Evolutionary conservation across 371 early-diverging fungal genomes (phyloP).

Genomic region (Mucor lusitanicus): DNA sequence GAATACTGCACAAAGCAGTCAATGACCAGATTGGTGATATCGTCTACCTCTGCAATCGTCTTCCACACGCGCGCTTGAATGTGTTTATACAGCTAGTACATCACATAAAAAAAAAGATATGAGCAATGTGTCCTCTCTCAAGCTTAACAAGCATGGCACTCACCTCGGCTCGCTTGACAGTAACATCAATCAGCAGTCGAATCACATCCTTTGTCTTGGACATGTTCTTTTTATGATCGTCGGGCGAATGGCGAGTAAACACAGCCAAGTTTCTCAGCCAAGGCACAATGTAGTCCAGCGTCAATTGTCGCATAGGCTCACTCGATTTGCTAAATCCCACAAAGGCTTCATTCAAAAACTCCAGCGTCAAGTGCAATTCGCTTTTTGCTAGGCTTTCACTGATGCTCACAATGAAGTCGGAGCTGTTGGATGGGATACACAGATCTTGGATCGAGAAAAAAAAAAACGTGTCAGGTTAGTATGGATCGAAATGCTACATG

Average conservation of each 20-base stretch:
- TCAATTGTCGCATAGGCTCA: constrained; percentile 72
- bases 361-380: constrained; percentile 82
- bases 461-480: background rate
- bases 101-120: no score
- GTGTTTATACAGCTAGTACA: constrained; percentile 73
- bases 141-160: background rate
- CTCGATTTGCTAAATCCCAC: constrained; percentile 79
- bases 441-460: constrained; percentile 57
- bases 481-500: background rate
- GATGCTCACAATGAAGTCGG: constrained; percentile 77
- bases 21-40: constrained; percentile 75
- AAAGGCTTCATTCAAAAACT: constrained; percentile 86
- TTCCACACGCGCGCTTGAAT: constrained; percentile 87
- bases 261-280: constrained; percentile 83
- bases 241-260: constrained; percentile 52
- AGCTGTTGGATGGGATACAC: constrained; percentile 88
- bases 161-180: constrained; percentile 77
- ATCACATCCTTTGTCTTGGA: constrained; percentile 76
- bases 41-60: constrained; percentile 75
- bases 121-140: no score
- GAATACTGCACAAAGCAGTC: constrained; percentile 81
- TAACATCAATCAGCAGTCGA: constrained; percentile 76
- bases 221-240: constrained; percentile 52
- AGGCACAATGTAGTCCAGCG: constrained; percentile 89
- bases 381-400: constrained; percentile 78